phyloP scores from a whole-genome alignment of 805 yeast species.

The Zygoascus ofunaensis region DNA sequence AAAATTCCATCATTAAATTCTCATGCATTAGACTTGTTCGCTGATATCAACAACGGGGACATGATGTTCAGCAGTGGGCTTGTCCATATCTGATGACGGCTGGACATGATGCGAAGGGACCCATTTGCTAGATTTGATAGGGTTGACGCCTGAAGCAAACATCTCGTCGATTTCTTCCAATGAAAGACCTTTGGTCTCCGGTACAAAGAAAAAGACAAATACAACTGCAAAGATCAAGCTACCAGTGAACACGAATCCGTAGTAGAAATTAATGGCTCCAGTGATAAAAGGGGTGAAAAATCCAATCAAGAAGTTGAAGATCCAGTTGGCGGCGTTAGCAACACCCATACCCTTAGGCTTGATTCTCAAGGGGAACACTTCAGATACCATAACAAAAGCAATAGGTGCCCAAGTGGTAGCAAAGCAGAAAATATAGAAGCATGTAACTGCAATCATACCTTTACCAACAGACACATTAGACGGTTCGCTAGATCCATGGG shows the following conservation, averaged over 20 bases:
- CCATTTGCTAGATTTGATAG: slow-evolving; percentile 11
- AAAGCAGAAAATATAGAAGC: slow-evolving; percentile 42
- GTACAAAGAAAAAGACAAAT: slow-evolving; percentile 64
- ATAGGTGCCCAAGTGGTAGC: slow-evolving; percentile 55
- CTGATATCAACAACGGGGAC: background rate
- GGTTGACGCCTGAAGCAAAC: slow-evolving; percentile 12
- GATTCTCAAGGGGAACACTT: slow-evolving; percentile 48
- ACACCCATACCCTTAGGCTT: slow-evolving; percentile 60
- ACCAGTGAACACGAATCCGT: slow-evolving; percentile 58
- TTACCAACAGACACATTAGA: slow-evolving; percentile 35
- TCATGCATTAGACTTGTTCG: background rate
- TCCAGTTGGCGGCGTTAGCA: slow-evolving; percentile 35
- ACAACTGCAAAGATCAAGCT: slow-evolving; percentile 49
- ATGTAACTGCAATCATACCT: slow-evolving; percentile 45
- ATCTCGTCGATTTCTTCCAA: slow-evolving; percentile 55
- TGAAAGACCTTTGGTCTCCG: slow-evolving; percentile 73
- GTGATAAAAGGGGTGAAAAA: slow-evolving; percentile 64
- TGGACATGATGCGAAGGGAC: slow-evolving; percentile 8
- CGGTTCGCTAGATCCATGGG: slow-evolving; percentile 23
- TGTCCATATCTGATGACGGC: slow-evolving; percentile 2
- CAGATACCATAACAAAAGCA: slow-evolving; percentile 64
- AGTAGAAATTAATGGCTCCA: slow-evolving; percentile 48
- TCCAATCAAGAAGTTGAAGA: slow-evolving; percentile 46
- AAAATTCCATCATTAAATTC: too few species aligned
- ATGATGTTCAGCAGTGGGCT: slow-evolving; percentile 2